Conservation (phyloP, 805 yeast genomes). For the Lachancea waltii region DNA sequence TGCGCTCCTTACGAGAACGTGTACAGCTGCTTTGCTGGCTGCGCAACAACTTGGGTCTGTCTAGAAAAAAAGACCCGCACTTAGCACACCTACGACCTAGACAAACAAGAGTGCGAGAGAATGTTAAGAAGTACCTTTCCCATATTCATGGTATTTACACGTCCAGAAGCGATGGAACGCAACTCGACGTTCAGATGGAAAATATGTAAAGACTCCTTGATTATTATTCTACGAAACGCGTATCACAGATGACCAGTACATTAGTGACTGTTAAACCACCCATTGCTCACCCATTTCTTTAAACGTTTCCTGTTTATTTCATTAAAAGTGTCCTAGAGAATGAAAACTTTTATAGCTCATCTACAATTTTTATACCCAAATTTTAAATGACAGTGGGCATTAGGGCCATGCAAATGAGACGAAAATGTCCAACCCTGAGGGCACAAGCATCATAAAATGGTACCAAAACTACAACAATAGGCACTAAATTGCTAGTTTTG, state of each 20-base stretch:
- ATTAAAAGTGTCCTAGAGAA: not conserved
- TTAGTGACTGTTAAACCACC: not conserved
- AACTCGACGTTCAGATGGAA: conserved; percentile 49
- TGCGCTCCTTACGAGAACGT: conserved; percentile 22
- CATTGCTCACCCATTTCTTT: conserved; percentile 11
- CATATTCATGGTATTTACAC: conserved; percentile 63
- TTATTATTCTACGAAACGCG: conserved; percentile 33
- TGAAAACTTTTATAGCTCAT: not conserved
- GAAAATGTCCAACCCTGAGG: no score
- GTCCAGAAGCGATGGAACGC: conserved; percentile 4
- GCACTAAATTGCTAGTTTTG: no score
- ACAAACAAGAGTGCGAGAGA: conserved; percentile 5
- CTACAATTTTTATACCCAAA: not conserved
- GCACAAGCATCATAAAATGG: no score
- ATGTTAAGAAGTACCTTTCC: conserved; percentile 77
- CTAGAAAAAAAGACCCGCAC: not conserved
- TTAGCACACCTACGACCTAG: not conserved
- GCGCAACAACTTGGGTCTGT: conserved; percentile 60
- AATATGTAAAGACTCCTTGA: conserved; percentile 69
- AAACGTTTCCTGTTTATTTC: conserved; percentile 5
- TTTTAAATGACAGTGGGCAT: not conserved
- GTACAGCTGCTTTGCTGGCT: conserved; percentile 49
- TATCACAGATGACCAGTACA: conserved; percentile 9
- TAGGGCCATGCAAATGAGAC: no score
- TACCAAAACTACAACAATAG: no score